These are phyloP conservation scores for Lentithecium fluviatile DNA, from an alignment of 495 filamentous ascomycete species.

Conservation along the genomic window DNA sequence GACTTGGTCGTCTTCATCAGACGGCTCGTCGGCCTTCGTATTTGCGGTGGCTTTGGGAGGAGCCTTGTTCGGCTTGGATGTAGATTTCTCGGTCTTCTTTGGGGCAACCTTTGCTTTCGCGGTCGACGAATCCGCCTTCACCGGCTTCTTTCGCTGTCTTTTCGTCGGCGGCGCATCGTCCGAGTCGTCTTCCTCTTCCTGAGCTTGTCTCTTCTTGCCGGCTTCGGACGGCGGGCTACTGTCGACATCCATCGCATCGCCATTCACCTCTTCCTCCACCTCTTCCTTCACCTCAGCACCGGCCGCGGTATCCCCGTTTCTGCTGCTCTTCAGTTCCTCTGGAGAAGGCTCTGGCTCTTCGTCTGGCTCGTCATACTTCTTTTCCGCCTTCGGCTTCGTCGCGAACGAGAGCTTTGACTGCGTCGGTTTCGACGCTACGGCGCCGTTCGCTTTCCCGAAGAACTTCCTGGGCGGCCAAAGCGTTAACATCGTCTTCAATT, in stretches of 20 bases:
- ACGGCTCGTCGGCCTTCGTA: slow-evolving; percentile 1
- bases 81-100: slow-evolving; percentile 1
- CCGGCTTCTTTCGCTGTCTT: slow-evolving; percentile 26
- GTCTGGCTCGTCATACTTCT: slow-evolving; percentile 19
- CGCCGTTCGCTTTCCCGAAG: slow-evolving; percentile 59
- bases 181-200: slow-evolving; percentile 19
- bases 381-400: slow-evolving; percentile 47
- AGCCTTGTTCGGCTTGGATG: slow-evolving; percentile 4
- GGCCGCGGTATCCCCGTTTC: slow-evolving; percentile 26
- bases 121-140: neutral
- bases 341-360: neutral
- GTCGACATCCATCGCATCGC: slow-evolving; percentile 28
- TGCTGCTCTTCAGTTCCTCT: slow-evolving; percentile 16
- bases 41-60: neutral
- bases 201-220: slow-evolving; percentile 19
- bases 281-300: slow-evolving; percentile 24
- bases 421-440: slow-evolving; percentile 54
- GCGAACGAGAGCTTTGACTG: slow-evolving; percentile 74
- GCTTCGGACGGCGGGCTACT: slow-evolving; percentile 12
- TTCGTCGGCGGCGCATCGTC: slow-evolving; percentile 35
- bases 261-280: slow-evolving; percentile 19
- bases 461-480: slow-evolving; percentile 57
- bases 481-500: slow-evolving; percentile 17
- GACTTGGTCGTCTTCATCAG: neutral
- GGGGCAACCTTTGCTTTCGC: slow-evolving; percentile 6